phyloP scores from a whole-genome alignment of 2,329 filamentous ascomycete species.

The Plenodomus lindquistii region DNA sequence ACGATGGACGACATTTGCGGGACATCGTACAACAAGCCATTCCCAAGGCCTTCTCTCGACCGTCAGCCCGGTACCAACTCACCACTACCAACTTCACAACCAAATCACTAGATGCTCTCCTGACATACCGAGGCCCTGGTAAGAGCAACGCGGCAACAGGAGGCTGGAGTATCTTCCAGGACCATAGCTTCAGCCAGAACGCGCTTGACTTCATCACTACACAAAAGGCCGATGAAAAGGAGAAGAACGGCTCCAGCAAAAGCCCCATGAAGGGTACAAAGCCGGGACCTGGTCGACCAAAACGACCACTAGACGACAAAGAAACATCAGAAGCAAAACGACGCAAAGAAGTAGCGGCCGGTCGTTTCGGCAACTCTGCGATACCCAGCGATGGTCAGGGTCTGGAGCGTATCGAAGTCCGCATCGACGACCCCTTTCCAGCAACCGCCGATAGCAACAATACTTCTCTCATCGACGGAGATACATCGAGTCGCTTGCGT shows the following conservation, averaged over 20 bases:
- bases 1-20: constrained; percentile 60
- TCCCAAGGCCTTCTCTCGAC: constrained; percentile 78
- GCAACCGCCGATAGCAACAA: constrained; percentile 7
- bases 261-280: constrained; percentile 17
- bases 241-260: constrained; percentile 20
- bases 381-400: constrained; percentile 42
- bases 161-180: constrained; percentile 78
- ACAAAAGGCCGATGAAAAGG: constrained; percentile 22
- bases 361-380: constrained; percentile 67
- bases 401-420: constrained; percentile 55
- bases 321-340: constrained; percentile 55
- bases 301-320: constrained; percentile 29
- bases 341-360: constrained; percentile 63
- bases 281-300: constrained; percentile 30
- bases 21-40: constrained; percentile 76
- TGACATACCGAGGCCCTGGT: constrained; percentile 70
- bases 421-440: constrained; percentile 53
- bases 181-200: constrained; percentile 59
- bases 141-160: constrained; percentile 73
- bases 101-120: constrained; percentile 70
- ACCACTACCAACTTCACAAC: constrained; percentile 70
- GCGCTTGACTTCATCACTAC: constrained; percentile 52
- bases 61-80: constrained; percentile 71
- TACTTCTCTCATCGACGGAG: constrained; percentile 14
- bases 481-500: constrained; percentile 21